These are phyloP conservation scores for Schizochytrium sp. DNA, from an alignment of 108 stramenopile species.

Conservation along the genomic window DNA sequence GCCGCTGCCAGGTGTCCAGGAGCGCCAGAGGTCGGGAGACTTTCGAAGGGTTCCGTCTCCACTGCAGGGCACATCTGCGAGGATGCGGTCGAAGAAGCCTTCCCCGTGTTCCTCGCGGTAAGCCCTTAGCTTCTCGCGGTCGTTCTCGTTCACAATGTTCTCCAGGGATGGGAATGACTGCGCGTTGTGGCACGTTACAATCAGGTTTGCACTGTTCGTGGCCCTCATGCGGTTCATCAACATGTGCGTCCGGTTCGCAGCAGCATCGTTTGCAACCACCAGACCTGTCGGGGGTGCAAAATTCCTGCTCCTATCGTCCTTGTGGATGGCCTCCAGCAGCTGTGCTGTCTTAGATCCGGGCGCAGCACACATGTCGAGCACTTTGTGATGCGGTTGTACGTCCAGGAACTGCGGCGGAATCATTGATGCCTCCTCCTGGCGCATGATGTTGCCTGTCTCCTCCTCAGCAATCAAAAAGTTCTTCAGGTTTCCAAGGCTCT, in stretches of 20 bases:
- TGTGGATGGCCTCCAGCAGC: constrained; percentile 84
- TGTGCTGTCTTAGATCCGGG: constrained; percentile 98
- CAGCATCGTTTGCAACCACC: constrained; percentile 95
- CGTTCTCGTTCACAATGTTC: not conserved
- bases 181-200: constrained; percentile 90
- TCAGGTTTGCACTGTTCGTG: constrained; percentile 79
- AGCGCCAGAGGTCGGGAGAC: constrained; percentile 89
- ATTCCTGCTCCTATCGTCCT: constrained; percentile 63
- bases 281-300: constrained; percentile 75
- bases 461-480: constrained; percentile 70
- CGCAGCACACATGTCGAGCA: constrained; percentile 97
- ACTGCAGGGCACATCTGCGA: constrained; percentile 96
- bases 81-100: constrained; percentile 90
- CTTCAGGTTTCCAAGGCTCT: constrained; percentile 69
- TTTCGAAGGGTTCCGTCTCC: constrained; percentile 98
- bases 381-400: constrained; percentile 82
- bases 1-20: constrained; percentile 73
- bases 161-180: constrained; percentile 82
- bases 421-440: constrained; percentile 99
- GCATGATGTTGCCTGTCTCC: constrained; percentile 82
- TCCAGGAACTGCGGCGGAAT: constrained; percentile 94
- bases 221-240: constrained; percentile 90
- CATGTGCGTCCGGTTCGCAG: constrained; percentile 94
- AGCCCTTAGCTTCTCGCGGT: constrained; percentile 30
- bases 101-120: constrained; percentile 47